A percentile compares a stretch with the other conserved stretches of the same genome.
Evolutionary conservation across 176 grass and related monocot genomes (phyloP).

Genomic region (Triticum urartu): DNA sequence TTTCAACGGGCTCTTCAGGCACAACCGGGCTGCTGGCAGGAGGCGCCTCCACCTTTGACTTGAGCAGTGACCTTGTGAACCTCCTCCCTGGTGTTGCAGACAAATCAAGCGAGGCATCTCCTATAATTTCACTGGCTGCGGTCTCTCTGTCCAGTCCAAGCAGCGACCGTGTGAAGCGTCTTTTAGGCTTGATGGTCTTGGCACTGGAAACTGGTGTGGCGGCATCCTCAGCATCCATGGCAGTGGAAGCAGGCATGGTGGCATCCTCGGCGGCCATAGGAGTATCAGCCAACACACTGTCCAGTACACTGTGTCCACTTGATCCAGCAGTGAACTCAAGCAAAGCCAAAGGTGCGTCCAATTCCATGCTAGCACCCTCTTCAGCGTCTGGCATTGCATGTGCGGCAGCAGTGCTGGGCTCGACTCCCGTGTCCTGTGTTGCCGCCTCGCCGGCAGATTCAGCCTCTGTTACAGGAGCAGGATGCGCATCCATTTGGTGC

Average conservation of each 20-base stretch:
- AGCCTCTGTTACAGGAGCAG: neutral
- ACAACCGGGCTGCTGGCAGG: neutral
- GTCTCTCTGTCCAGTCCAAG: constrained; percentile 33
- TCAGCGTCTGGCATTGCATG: neutral
- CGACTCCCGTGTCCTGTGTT: neutral
- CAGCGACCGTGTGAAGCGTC: constrained; percentile 47
- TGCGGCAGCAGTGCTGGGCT: neutral
- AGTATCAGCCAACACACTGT: neutral
- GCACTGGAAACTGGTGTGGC: neutral
- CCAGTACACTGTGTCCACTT: neutral
- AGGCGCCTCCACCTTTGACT: constrained; percentile 21
- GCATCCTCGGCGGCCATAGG: neutral
- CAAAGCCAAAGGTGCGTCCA: neutral
- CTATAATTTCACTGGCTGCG: neutral
- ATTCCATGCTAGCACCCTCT: neutral
- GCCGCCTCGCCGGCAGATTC: neutral
- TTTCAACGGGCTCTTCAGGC: constrained; percentile 33
- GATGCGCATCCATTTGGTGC: neutral
- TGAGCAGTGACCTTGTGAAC: constrained; percentile 56
- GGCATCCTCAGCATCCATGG: neutral
- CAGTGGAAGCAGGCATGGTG: neutral
- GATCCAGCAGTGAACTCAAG: neutral
- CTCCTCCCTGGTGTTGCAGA: constrained; percentile 26
- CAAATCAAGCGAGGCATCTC: neutral
- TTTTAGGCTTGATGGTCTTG: neutral